Percentiles rank a stretch among this genome's conserved stretches.
Evolutionary conservation across 768 basidiomycete genomes (phyloP).

Genomic region (Cystofilobasidium macerans): DNA sequence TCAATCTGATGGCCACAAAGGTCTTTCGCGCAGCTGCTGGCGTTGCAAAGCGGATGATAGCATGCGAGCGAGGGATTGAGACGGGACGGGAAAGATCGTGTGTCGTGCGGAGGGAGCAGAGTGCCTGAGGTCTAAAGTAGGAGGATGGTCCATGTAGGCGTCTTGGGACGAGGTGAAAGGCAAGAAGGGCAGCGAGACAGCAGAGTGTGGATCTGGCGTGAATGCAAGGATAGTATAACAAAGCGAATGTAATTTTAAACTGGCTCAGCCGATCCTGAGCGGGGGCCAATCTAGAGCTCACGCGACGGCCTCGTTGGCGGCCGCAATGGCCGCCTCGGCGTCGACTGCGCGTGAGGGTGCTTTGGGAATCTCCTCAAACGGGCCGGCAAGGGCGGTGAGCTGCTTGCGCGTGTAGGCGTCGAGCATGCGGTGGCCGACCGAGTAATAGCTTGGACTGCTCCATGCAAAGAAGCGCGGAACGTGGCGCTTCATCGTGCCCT

Average conservation of each 20-base stretch:
- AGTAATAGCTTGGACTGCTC: slow-evolving; percentile 4
- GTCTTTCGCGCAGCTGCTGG: no score
- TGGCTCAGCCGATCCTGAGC: no score
- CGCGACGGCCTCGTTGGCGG: not conserved
- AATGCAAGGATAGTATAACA: no score
- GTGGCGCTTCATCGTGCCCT: not conserved
- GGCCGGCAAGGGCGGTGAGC: not conserved
- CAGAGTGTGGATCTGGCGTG: no score
- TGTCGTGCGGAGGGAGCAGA: no score
- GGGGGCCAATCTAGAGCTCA: no score
- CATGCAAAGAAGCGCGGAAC: slow-evolving; percentile 14
- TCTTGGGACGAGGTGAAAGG: not conserved
- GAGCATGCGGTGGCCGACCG: slow-evolving; percentile 3
- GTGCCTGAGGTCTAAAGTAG: no score
- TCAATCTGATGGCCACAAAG: not conserved
- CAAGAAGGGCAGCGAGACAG: no score
- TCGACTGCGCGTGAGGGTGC: not conserved
- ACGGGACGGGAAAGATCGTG: no score
- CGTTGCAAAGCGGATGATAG: no score
- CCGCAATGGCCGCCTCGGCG: not conserved
- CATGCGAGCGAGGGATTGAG: no score
- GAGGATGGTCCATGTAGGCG: not conserved
- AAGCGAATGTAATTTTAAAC: no score
- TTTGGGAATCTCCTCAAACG: not conserved
- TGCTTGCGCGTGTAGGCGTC: not conserved